These are phyloP conservation scores for Globisporangium polare DNA, from an alignment of 352 stramenopile genomes.

Conservation along the genomic window DNA sequence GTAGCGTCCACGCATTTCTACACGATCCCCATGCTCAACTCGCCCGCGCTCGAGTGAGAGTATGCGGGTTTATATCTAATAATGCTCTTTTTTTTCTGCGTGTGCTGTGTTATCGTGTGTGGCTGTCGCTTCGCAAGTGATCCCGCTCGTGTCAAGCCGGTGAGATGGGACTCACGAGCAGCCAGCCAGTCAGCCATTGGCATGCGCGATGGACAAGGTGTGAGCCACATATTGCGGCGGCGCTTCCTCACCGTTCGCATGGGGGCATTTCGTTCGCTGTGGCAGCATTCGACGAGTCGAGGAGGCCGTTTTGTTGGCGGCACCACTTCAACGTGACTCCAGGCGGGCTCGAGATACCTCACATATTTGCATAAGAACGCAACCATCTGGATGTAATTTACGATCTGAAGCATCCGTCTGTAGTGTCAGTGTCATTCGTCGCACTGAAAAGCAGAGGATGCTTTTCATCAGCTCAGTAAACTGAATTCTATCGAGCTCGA, in stretches of 20 bases:
- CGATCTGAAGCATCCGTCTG: no score
- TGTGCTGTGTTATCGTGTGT: neutral
- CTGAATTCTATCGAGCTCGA: no score
- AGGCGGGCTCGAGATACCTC: no score
- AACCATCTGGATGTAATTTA: no score
- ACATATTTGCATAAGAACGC: no score
- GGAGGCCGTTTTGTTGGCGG: neutral
- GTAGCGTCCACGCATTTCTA: conserved; percentile 14
- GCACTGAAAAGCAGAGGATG: no score
- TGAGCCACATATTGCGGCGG: neutral
- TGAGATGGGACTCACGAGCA: no score
- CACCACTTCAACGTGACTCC: neutral
- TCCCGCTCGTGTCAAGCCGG: neutral
- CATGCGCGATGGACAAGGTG: no score
- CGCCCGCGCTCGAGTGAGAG: conserved; percentile 4
- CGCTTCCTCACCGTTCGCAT: neutral
- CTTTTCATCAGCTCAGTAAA: no score
- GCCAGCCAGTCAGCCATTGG: no score
- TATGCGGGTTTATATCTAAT: neutral
- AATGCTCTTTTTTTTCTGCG: neutral
- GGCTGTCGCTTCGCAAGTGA: neutral
- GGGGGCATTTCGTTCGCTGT: conserved; percentile 1
- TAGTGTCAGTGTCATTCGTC: no score
- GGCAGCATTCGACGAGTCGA: neutral
- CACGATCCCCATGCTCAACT: conserved; percentile 17